Base-by-base conservation (phyloP, 2,329 filamentous ascomycete genomes). In the Talaromyces sp. region DNA sequence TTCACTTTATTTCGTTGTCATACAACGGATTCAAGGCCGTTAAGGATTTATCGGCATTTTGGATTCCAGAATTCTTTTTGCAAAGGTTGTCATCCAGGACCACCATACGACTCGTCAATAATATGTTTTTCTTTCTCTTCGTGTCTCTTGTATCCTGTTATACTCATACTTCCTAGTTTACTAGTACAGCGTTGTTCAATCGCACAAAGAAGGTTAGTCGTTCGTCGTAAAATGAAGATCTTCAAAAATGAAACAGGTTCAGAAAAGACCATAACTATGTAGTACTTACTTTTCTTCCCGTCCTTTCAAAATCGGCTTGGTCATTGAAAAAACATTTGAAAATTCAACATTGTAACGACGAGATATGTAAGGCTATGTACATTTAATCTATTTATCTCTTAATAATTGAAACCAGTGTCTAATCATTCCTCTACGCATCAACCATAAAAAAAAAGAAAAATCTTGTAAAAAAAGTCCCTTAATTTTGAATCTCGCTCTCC, bases 401-500 rank as follows among this genome's bases (percentile, higher is more conserved):
- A 50, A 50, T 38, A 50, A 50, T 38, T n/a, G 5, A n/a, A n/a
- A 14, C n/a, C 35, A 38, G 17, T 38, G n/a, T 38, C 17, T 38
- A 38, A 38, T 38, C 17, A n/a, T 38, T 38, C 12, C 35, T 14
- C 7, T n/a, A n/a, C 8, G 35, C 35, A 38, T n/a, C 35, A 24
- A 24, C n/a, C 17, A 46, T 12, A n/a, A n/a, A n/a, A n/a, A n/a
- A n/a, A n/a, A 8, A 24, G 3, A 24, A 21, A 21, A 46, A 26
- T 50, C 8, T 21, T 50, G 26, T 19, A 7, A 29, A 27, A 52
- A 54, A 14, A n/a, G 4, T 1, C 8, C 17, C 55, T 60, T 43
- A 63, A 43, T 84, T 85, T 74, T 91, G 82, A 55, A 91, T 79
- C 76, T 91, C 88, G 56, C 80, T 80, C 72, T 89, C 83, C 65